phyloP scores from a whole-genome alignment of 176 grass and related monocot species.

The Pontederia crassipes region DNA sequence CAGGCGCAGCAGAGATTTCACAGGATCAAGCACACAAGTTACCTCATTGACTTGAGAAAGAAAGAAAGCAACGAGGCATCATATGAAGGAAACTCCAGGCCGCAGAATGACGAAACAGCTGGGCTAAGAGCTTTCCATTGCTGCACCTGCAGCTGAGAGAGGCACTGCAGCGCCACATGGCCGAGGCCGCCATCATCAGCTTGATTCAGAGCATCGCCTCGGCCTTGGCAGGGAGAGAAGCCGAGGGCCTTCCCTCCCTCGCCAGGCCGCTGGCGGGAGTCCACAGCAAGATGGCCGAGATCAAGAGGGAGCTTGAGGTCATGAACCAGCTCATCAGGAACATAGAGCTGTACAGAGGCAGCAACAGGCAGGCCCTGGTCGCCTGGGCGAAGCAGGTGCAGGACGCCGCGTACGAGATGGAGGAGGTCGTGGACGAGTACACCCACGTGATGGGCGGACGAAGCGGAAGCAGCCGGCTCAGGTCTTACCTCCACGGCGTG shows the following conservation, averaged over 20 bases:
- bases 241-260: background rate
- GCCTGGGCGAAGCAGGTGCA: constrained; percentile 24
- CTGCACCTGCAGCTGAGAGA: no score
- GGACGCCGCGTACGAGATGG: constrained; percentile 22
- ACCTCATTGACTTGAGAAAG: no score
- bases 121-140: no score
- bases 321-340: constrained; percentile 24
- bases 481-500: constrained; percentile 1
- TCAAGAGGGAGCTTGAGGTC: constrained; percentile 25
- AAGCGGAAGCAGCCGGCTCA: background rate
- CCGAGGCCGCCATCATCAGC: background rate
- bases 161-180: background rate
- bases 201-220: background rate
- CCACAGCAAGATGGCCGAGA: constrained; percentile 12
- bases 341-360: background rate
- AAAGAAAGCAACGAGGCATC: no score
- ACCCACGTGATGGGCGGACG: background rate
- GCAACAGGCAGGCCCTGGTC: background rate
- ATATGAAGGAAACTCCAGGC: no score
- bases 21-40: no score
- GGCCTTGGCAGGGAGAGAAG: background rate
- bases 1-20: no score
- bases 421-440: constrained; percentile 41
- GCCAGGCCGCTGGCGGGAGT: background rate
- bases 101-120: no score